Evolutionary conservation across 129 eudicot species (phyloP).

Genomic region (Chrysanthemum makinoi): DNA sequence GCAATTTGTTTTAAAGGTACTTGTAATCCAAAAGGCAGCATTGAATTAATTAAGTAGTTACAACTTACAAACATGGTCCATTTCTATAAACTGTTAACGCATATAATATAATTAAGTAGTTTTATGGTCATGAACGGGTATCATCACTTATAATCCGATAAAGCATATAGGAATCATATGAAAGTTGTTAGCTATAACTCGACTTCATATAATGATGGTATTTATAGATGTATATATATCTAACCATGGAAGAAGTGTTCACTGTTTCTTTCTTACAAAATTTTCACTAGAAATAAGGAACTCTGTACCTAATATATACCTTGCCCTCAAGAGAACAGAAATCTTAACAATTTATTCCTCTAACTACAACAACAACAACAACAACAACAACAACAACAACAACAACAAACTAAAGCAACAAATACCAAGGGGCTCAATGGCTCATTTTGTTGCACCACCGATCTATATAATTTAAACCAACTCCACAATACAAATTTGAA

Average conservation of each 20-base stretch:
- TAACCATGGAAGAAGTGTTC: not conserved
- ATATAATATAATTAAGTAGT: not conserved
- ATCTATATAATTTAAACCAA: not conserved
- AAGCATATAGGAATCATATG: not conserved
- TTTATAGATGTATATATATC: not conserved
- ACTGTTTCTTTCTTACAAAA: not conserved
- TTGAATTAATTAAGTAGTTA: no score
- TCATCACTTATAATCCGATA: not conserved
- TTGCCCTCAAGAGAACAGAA: not conserved
- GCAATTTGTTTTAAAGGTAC: not conserved
- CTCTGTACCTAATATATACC: constrained; percentile 16
- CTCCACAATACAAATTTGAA: not conserved
- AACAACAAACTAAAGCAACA: not conserved
- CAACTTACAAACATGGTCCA: not conserved
- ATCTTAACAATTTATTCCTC: not conserved
- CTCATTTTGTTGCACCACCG: constrained; percentile 13
- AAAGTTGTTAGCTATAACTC: not conserved
- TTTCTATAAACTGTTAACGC: not conserved
- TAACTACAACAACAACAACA: not conserved
- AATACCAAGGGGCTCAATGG: not conserved
- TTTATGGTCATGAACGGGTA: not conserved
- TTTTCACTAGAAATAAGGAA: not conserved
- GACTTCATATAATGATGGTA: no score
- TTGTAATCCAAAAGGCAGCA: no score
- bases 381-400: not conserved